Evolutionary conservation across 2,329 filamentous ascomycete species (phyloP).

Genomic region (Fusarium sp.): DNA sequence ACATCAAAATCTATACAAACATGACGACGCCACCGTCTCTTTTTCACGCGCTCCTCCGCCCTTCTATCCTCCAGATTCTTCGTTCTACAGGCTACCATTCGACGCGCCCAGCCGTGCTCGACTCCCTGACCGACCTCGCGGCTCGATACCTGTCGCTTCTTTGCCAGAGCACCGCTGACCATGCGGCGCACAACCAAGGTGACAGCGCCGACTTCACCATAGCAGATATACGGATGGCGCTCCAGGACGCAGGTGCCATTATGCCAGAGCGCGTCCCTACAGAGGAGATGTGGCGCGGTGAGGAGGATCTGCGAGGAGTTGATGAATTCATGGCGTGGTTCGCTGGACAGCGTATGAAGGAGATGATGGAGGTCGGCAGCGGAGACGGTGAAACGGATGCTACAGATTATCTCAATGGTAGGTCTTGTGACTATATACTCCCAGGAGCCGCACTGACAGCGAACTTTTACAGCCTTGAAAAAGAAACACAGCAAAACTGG

Average conservation of each 20-base stretch:
- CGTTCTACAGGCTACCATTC: constrained; percentile 91
- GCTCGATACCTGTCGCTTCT: constrained; percentile 83
- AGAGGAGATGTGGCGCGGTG: constrained; percentile 75
- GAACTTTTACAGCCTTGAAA: constrained; percentile 72
- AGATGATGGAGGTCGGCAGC: constrained; percentile 84
- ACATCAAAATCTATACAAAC: constrained; percentile 22
- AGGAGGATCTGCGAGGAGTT: constrained; percentile 83
- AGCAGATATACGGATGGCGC: constrained; percentile 85
- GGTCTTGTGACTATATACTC: constrained; percentile 36
- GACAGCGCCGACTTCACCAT: constrained; percentile 64
- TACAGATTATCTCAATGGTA: constrained; percentile 77
- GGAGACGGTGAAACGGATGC: constrained; percentile 74
- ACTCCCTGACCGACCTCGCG: constrained; percentile 88
- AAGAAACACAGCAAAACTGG: constrained; percentile 92
- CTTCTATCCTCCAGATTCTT: constrained; percentile 89
- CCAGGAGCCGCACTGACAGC: constrained; percentile 55
- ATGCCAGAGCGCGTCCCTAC: constrained; percentile 73
- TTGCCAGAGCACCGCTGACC: constrained; percentile 76
- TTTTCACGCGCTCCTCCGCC: constrained; percentile 83
- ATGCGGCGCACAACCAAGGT: constrained; percentile 76
- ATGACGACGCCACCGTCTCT: constrained; percentile 64
- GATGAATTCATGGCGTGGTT: constrained; percentile 86
- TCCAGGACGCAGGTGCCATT: constrained; percentile 83
- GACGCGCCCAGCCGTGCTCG: constrained; percentile 83
- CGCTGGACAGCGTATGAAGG: constrained; percentile 76